Evolutionary conservation across 495 filamentous ascomycete genomes (phyloP), one percentile per base, ranked within the genome.

Genomic region (Lineolata rhizophorae): DNA sequence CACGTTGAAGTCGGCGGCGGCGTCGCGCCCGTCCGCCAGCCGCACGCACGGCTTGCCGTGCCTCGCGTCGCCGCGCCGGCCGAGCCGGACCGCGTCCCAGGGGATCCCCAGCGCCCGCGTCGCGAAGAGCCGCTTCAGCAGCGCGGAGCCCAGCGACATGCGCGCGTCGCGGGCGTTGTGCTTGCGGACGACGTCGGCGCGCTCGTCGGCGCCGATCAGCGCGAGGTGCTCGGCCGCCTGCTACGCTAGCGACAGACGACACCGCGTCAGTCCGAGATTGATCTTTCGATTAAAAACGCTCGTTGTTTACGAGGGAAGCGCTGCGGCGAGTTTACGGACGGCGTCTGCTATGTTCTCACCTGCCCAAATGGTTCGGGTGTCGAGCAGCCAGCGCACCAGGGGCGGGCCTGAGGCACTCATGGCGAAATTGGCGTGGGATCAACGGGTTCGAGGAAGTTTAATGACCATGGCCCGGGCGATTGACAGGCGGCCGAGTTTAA

Each of bases 81-180:
- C 62, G 33, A 82, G 61, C 20, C 41, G 44, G 13, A 74, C 65
- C 1, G 63, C 45, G 34, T 56, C 45, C 79, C 79, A 91, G n/a
- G 72, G 61, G 14, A 77, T 52, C 31, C 54, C 51, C 14, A 77
- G 52, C 11, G 64, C 61, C 42, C 63, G 58, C 42, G 67, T 57
- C 37, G 90, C 64, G 42, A 70, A 75, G 32, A 67, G 56, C 45
- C 75, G 77, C 56, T 93, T 93, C 18, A 91, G 56, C 2, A 92
- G 64, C 33, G 70, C 63, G 11, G 80, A 90, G 21, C 59, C 76
- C 9, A 92, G 61, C 22, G 59, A 54, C 60, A 78, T 70, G 44
- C 65, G 68, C 15, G 71, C 72, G 51, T 80, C 75, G 30, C 54
- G 55, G 19, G 68, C 44, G 39, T 66, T 64, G 53, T 60, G 67